These are phyloP conservation scores for Haematococcus sp. DNA, from an alignment of 139 green algal species.

Conservation along the genomic window DNA sequence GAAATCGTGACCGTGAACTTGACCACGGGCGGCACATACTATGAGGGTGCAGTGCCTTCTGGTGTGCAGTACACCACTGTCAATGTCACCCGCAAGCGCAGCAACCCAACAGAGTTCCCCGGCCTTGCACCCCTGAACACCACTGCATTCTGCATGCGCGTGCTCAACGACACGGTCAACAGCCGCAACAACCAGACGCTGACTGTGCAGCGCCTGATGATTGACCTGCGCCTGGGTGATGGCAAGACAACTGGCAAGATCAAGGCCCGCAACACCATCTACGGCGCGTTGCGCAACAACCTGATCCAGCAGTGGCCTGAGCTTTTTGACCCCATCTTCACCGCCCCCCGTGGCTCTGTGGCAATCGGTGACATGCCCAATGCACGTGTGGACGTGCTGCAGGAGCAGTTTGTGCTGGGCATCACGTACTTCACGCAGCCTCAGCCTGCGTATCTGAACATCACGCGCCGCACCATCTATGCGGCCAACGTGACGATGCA, in stretches of 20 bases:
- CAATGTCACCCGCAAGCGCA: constrained; percentile 1
- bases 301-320: constrained; percentile 30
- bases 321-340: constrained; percentile 38
- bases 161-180: neutral
- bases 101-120: neutral
- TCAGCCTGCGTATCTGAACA: constrained; percentile 17
- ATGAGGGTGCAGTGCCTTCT: constrained; percentile 1
- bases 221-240: constrained; percentile 43
- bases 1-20: neutral
- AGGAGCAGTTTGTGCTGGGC: constrained; percentile 34
- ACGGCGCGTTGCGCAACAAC: constrained; percentile 19
- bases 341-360: constrained; percentile 18
- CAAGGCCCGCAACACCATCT: constrained; percentile 19
- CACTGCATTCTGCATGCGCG: neutral
- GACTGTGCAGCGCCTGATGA: constrained; percentile 26
- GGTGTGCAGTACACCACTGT: constrained; percentile 6
- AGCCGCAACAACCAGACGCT: neutral
- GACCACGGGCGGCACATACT: neutral
- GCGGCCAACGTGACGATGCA: constrained; percentile 14
- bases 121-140: too few relatives aligned
- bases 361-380: constrained; percentile 5
- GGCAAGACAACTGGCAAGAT: constrained; percentile 45
- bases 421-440: neutral
- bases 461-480: constrained; percentile 25
- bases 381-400: constrained; percentile 16